phyloP scores from a whole-genome alignment of 805 yeast species.

The Scheffersomyces amazonensis region DNA sequence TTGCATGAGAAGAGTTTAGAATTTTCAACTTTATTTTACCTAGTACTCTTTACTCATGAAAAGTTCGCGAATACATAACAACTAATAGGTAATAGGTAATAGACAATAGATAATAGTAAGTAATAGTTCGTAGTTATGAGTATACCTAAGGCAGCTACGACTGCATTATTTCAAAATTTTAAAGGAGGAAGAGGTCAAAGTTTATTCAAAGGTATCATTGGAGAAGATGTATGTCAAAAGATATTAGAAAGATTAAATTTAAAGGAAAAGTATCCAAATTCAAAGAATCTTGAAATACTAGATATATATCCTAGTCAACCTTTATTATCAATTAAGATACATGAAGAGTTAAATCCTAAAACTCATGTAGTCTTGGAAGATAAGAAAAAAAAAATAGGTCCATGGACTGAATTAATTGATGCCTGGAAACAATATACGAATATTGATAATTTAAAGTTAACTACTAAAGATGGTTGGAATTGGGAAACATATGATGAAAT shows the following conservation, averaged over 20 bases:
- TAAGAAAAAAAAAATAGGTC: constrained; percentile 22
- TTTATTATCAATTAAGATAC: constrained; percentile 58
- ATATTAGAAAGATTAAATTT: constrained; percentile 49
- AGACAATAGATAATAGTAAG: no score
- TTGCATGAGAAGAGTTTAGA: no score
- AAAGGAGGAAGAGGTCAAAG: no score
- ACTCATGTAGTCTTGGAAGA: constrained; percentile 65
- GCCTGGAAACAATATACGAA: constrained; percentile 20
- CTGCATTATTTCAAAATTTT: no score
- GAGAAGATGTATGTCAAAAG: constrained; percentile 24
- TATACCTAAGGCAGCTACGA: no score
- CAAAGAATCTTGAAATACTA: constrained; percentile 45
- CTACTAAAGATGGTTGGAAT: constrained; percentile 53
- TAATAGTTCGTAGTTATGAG: no score
- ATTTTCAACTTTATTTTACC: no score
- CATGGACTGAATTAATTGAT: constrained; percentile 27
- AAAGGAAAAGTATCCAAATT: constrained; percentile 31
- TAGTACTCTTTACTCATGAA: no score
- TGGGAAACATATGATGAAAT: constrained; percentile 62
- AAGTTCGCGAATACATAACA: no score
- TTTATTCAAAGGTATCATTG: constrained; percentile 2
- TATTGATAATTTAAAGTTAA: constrained; percentile 29
- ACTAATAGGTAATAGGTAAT: no score
- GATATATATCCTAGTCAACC: constrained; percentile 64
- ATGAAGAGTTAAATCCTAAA: constrained; percentile 57